Evolutionary conservation across 108 stramenopile genomes (phyloP).

Genomic region (Pseudonitzschia multiseries): DNA sequence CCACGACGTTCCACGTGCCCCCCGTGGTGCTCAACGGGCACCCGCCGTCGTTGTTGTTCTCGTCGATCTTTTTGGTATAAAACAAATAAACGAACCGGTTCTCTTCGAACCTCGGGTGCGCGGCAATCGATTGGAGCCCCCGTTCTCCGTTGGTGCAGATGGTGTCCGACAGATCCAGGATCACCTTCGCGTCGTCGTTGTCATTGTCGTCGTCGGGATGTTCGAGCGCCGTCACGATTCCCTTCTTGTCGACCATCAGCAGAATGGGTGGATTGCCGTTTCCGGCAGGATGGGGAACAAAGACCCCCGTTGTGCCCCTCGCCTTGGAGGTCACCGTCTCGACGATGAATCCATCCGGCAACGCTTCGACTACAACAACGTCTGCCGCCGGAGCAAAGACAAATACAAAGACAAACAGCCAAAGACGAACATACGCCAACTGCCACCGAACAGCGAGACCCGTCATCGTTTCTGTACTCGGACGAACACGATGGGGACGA

Average conservation of each 20-base stretch:
- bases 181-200: neutral
- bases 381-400: too few species aligned
- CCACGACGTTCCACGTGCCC: slow-evolving; percentile 28
- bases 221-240: slow-evolving; percentile 1
- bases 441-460: too few species aligned
- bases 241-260: neutral
- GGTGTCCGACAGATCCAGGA: slow-evolving; percentile 1
- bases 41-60: too few species aligned
- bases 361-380: too few species aligned
- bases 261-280: neutral
- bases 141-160: slow-evolving; percentile 38
- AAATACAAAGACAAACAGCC: too few species aligned
- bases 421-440: too few species aligned
- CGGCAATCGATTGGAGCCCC: slow-evolving; percentile 17
- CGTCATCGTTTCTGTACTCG: too few species aligned
- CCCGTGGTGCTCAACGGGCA: slow-evolving; percentile 1
- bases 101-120: slow-evolving; percentile 22
- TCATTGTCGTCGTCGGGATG: slow-evolving; percentile 27
- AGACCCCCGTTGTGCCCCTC: neutral
- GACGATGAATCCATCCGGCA: slow-evolving; percentile 10
- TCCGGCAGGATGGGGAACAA: neutral
- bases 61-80: slow-evolving; percentile 23
- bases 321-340: neutral
- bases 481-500: too few species aligned
- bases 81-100: slow-evolving; percentile 23